These are phyloP conservation scores for Kingdonia uniflora DNA, from an alignment of 164 flowering plant genomes.

Conservation along the genomic window DNA sequence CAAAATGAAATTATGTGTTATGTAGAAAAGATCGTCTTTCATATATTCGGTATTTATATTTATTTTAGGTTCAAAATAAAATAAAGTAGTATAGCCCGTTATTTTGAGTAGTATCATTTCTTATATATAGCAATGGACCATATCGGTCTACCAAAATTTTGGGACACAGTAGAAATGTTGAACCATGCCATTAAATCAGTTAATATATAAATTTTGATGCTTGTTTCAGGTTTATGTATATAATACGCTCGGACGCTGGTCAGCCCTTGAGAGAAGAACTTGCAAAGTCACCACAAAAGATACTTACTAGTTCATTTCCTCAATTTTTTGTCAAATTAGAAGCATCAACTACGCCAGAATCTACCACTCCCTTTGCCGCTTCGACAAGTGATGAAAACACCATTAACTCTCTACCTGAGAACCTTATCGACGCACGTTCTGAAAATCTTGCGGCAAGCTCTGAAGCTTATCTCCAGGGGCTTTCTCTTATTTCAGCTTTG, in stretches of 20 bases:
- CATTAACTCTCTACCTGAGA: constrained; percentile 31
- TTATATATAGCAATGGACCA: too few species aligned
- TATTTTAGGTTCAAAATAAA: too few species aligned
- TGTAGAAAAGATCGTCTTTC: too few species aligned
- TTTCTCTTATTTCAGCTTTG: constrained; percentile 65
- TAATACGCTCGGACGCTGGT: constrained; percentile 96
- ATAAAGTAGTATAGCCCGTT: too few species aligned
- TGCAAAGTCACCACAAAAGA: constrained; percentile 91
- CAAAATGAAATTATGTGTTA: too few species aligned
- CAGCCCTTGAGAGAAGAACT: constrained; percentile 96
- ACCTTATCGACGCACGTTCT: constrained; percentile 23
- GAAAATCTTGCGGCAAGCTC: constrained; percentile 25
- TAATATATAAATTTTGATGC: too few species aligned
- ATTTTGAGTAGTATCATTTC: too few species aligned
- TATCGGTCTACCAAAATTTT: too few species aligned
- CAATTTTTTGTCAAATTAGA: constrained; percentile 59
- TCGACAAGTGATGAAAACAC: constrained; percentile 37
- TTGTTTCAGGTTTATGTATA: constrained; percentile 78
- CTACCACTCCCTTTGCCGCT: constrained; percentile 32
- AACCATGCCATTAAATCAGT: too few species aligned
- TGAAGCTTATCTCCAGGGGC: constrained; percentile 92
- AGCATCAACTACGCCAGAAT: constrained; percentile 29
- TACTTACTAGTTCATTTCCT: constrained; percentile 75
- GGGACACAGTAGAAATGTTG: too few species aligned
- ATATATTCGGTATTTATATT: too few species aligned